Evolutionary conservation across 1,284 basidiomycete genomes (phyloP).

Genomic region (Ceratobasidium sp.): DNA sequence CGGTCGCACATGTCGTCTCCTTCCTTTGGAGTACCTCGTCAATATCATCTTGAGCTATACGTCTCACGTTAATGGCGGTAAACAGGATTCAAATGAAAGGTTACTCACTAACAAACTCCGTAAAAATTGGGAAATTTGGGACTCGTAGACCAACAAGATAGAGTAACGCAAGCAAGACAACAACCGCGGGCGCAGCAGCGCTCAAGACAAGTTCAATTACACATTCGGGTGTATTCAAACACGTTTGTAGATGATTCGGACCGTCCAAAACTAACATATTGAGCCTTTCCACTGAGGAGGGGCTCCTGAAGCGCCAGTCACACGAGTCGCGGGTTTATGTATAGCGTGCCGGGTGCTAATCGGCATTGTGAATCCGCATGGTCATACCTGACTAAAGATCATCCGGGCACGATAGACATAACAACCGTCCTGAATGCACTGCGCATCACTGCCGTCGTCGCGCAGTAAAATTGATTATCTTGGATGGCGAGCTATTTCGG

Average conservation of each 20-base stretch:
- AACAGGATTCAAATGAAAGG: not conserved
- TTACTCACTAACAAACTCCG: slow-evolving; percentile 31
- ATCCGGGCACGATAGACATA: not conserved
- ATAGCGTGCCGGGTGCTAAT: not conserved
- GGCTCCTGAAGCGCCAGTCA: not conserved
- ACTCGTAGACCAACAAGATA: not conserved
- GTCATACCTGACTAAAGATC: too few species aligned
- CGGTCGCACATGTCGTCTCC: not conserved
- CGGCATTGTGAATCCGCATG: too few species aligned
- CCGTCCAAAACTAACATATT: not conserved
- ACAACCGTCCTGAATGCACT: not conserved
- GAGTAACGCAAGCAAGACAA: not conserved
- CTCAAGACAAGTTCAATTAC: slow-evolving; percentile 10
- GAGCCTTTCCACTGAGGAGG: not conserved
- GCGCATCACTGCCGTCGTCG: too few species aligned
- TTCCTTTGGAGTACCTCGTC: not conserved
- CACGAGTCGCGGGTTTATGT: not conserved
- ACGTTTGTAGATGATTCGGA: slow-evolving; percentile 8
- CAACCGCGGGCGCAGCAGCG: slow-evolving; percentile 6
- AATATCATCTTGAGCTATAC: slow-evolving; percentile 17
- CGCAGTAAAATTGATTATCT: too few species aligned
- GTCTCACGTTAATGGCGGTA: not conserved
- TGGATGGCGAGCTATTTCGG: slow-evolving; percentile 4
- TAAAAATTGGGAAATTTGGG: slow-evolving; percentile 24
- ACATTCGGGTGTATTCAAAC: slow-evolving; percentile 18